Percentiles rank a stretch among this genome's conserved stretches.
These are phyloP conservation scores for Musa balbisiana DNA, from an alignment of 202 grass and related monocot genomes.

Conservation along the genomic window DNA sequence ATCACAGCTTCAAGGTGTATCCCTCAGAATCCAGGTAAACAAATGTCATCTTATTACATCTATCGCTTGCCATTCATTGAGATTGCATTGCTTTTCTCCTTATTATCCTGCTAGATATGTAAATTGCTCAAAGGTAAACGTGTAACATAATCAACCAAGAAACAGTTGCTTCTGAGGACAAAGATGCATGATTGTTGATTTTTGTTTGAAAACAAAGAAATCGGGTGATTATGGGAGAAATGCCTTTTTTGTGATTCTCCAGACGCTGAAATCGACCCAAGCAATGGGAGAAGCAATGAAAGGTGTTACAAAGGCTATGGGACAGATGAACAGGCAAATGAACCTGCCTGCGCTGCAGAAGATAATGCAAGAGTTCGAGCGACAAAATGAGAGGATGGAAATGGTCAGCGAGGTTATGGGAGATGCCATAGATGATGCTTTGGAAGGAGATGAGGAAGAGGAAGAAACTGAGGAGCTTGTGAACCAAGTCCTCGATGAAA, in stretches of 20 bases:
- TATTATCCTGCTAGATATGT: no score
- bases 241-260: background rate
- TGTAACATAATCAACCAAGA: no score
- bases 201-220: background rate
- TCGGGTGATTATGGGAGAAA: background rate
- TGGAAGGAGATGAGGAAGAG: slow-evolving; percentile 72
- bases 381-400: slow-evolving; percentile 89
- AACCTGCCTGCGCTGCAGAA: slow-evolving; percentile 72
- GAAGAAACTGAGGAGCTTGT: slow-evolving; percentile 73
- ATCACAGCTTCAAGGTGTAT: slow-evolving; percentile 87
- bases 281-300: slow-evolving; percentile 94
- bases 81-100: no score
- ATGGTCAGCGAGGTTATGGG: slow-evolving; percentile 63
- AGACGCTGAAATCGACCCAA: slow-evolving; percentile 88
- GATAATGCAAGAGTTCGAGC: slow-evolving; percentile 84
- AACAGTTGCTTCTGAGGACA: background rate
- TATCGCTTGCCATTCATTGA: no score
- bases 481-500: slow-evolving; percentile 70
- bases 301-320: slow-evolving; percentile 83
- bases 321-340: slow-evolving; percentile 84
- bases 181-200: background rate
- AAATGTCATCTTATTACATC: no score
- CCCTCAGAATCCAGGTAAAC: slow-evolving; percentile 74
- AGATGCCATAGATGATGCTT: slow-evolving; percentile 60
- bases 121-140: no score